phyloP scores from a whole-genome alignment of 257 asterid genomes.

The Phtheirospermum japonicum region DNA sequence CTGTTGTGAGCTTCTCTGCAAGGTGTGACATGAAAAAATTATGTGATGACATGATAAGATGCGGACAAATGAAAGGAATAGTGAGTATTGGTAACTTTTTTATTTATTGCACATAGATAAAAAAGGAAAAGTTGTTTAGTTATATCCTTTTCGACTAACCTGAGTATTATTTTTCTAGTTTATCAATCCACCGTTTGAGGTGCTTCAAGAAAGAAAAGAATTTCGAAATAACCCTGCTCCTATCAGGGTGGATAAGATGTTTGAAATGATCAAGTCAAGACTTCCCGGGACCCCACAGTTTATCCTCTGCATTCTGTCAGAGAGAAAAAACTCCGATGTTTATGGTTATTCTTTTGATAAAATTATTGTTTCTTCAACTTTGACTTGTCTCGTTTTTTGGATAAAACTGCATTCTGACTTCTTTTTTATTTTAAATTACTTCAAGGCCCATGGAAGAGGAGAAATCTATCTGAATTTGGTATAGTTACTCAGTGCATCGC shows the following conservation, averaged over 20 bases:
- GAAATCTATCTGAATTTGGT: slow-evolving; percentile 51
- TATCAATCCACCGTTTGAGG: slow-evolving; percentile 27
- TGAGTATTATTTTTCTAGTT: slow-evolving; percentile 25
- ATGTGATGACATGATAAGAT: slow-evolving; percentile 32
- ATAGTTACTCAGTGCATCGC: slow-evolving; percentile 66
- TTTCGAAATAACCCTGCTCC: slow-evolving; percentile 44
- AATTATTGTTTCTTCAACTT: too few species aligned
- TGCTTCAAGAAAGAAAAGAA: slow-evolving; percentile 43
- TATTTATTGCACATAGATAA: background rate
- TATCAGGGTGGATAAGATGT: slow-evolving; percentile 61
- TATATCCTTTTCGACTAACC: background rate
- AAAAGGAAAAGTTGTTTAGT: background rate
- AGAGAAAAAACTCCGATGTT: slow-evolving; percentile 53
- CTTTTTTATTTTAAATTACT: slow-evolving; percentile 20
- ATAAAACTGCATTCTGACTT: background rate
- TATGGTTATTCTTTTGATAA: slow-evolving; percentile 43
- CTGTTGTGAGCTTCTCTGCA: slow-evolving; percentile 62
- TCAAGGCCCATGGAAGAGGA: slow-evolving; percentile 81
- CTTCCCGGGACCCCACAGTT: slow-evolving; percentile 54
- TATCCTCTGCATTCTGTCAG: slow-evolving; percentile 65
- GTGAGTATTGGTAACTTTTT: slow-evolving; percentile 36
- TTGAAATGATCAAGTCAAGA: slow-evolving; percentile 27
- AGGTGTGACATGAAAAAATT: slow-evolving; percentile 37
- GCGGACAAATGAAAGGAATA: slow-evolving; percentile 64
- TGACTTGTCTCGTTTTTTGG: background rate